These are phyloP conservation scores for Tolypocladium ophioglossoides DNA, from an alignment of 2,329 filamentous ascomycete species.

Conservation along the genomic window DNA sequence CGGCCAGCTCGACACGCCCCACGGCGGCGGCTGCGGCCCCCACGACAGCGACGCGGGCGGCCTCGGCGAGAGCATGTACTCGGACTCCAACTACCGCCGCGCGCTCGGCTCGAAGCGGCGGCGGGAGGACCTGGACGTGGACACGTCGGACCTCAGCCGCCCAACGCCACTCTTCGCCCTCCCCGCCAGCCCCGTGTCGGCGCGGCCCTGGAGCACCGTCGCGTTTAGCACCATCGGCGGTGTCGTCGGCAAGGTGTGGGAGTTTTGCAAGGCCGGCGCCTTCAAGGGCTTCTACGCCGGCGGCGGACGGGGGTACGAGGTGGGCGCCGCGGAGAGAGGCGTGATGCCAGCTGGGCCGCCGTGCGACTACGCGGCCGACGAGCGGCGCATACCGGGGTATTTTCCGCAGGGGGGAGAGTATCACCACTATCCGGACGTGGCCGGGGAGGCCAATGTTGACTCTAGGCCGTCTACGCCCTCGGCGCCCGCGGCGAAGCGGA, in stretches of 20 bases:
- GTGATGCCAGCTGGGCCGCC: constrained; percentile 8
- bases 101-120: constrained; percentile 37
- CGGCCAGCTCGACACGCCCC: constrained; percentile 41
- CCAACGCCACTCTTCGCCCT: constrained; percentile 21
- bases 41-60: constrained; percentile 15
- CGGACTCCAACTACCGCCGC: constrained; percentile 44
- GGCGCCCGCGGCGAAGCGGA: constrained; percentile 38
- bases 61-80: constrained; percentile 45
- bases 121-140: constrained; percentile 25
- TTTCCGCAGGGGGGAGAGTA: constrained; percentile 21
- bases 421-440: constrained; percentile 2
- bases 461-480: constrained; percentile 30
- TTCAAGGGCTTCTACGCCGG: constrained; percentile 85
- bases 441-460: constrained; percentile 16
- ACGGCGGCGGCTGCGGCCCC: constrained; percentile 12
- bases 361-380: constrained; percentile 12
- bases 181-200: constrained; percentile 16
- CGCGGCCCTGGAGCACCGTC: constrained; percentile 42
- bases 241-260: constrained; percentile 69
- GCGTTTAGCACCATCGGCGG: constrained; percentile 54
- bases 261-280: constrained; percentile 65
- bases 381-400: constrained; percentile 15
- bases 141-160: constrained; percentile 12
- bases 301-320: constrained; percentile 60
- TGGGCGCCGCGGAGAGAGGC: constrained; percentile 25